Conservation (phyloP, 495 filamentous ascomycete species). For the Trichoderma orchidacearum region DNA sequence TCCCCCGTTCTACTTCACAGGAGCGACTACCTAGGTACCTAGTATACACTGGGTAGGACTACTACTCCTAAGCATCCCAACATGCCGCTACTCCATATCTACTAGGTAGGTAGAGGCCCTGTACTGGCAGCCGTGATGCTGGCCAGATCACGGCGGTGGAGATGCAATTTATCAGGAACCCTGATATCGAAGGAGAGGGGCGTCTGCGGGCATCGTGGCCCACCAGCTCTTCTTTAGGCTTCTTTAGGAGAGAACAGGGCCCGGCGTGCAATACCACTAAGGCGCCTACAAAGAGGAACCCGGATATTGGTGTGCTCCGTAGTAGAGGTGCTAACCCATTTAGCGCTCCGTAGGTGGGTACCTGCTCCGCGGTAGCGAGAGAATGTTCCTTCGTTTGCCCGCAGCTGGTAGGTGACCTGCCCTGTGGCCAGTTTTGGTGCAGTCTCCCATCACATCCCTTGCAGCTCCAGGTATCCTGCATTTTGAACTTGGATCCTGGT, state of each 20-base stretch:
- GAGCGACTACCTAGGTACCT: too few species aligned
- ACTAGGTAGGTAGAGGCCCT: too few species aligned
- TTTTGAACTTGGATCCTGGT: background rate
- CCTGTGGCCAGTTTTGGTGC: background rate
- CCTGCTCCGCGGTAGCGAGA: too few species aligned
- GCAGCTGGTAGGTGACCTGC: background rate
- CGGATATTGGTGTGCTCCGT: background rate
- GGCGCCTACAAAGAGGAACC: too few species aligned
- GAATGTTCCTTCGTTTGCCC: background rate
- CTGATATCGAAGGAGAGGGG: background rate
- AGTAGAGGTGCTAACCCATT: too few species aligned
- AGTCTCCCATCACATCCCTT: background rate
- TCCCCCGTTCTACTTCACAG: too few species aligned
- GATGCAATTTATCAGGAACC: slow-evolving; percentile 1
- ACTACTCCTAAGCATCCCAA: too few species aligned
- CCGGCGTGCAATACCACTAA: background rate
- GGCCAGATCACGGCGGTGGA: background rate
- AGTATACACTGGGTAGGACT: too few species aligned
- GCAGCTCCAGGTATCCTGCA: background rate
- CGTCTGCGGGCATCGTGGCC: background rate
- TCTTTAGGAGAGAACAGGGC: background rate
- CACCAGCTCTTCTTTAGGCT: background rate
- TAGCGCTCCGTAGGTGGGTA: too few species aligned
- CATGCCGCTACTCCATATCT: too few species aligned
- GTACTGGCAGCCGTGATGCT: background rate